Base-by-base conservation (phyloP, 441 rosid species). In the Biscutella laevigata region DNA sequence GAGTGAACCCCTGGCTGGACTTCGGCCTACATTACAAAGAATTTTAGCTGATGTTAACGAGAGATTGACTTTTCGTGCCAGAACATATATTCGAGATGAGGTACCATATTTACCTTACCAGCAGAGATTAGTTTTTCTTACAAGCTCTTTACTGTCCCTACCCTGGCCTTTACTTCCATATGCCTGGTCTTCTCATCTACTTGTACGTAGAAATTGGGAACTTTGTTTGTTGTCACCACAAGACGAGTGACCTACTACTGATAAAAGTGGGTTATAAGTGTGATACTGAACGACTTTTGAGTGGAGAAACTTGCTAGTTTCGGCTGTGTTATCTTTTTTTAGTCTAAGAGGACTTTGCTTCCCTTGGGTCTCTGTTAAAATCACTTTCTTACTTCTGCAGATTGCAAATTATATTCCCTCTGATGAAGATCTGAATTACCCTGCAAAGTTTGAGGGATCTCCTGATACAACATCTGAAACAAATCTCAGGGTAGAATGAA, bases 1-100 rank as follows among this genome's bases (percentile, higher is more conserved):
- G 49, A 76, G 82, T 57, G 95, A 86, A 65, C 72, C 88, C 13
- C 64, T 92, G 58, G 92, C 88, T 22, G 98, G 98, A 48, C 62
- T 92, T 56, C 80, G 78, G 39, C 94, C 98, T 51, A 92, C 94
- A 35, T 44, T 92, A 48, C 82, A 86, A 74, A 82, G 98, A 82
- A 86, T 92, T 54, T 74, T 92, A 55, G 98, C 84, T 7, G 95
- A 92, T 63, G 79, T 88, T 63, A 88, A 86, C 1, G 98, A 84
- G 70, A 82, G 98, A 56, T 66, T 92, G 68, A 88, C 98, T 47
- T 92, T 92, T 67, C 94, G 92, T 72, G 94, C 95, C 70, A 81
- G 98, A 68, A 88, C 97, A 11, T 74, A 92, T 73, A 86, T 92
- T 45, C 80, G 88, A 59, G 96, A 88, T 62, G 98, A 92, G 94